Base-by-base conservation (phyloP, 2,329 filamentous ascomycete genomes). In the Fusarium sp. region DNA sequence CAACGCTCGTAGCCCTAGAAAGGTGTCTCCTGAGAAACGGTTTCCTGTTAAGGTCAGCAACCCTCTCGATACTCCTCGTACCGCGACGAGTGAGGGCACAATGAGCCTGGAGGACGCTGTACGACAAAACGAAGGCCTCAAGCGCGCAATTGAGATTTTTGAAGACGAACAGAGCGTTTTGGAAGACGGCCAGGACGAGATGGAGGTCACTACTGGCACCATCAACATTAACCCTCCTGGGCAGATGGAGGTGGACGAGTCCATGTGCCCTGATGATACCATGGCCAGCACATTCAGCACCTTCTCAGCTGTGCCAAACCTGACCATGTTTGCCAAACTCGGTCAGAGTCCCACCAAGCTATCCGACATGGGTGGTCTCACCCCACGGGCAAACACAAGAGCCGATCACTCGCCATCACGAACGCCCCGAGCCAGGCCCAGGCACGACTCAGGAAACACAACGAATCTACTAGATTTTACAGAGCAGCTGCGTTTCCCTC, bases 381-480 rank as follows among this genome's bases (percentile, higher is more conserved):
- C 80, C 11, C 78, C 78, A n/a, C 80, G 81, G 39, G 70, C 73
- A 58, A 74, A 75, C 46, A 53, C 50, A 37, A 61, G 45, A 52
- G 67, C 76, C 39, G 78, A 80, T 6, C 68, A 72, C 7, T 78
- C 79, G 27, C 74, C 79, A 45, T 73, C 75, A 25, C 76, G 78
- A 63, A 78, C 77, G 10, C 75, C 77, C 5, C 77, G 80, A 31
- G 73, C 77, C 1, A 74, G 76, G 20, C 69, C 75, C 8, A 61
- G 67, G 27, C 71, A 75, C 9, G 87, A 76, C 82, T 88, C 77
- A 29, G 80, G 79, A 46, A 86, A 91, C 73, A 92, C 91, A 5
- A 91, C 91, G 17, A 96, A 92, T 73, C 84, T 97, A 33, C 85
- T 97, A 70, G 96, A 98, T 76, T 96, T 97, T 72, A 96, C 93